These are phyloP conservation scores for Nevesoporus exiguus DNA, from an alignment of 768 basidiomycete species.

Conservation along the genomic window DNA sequence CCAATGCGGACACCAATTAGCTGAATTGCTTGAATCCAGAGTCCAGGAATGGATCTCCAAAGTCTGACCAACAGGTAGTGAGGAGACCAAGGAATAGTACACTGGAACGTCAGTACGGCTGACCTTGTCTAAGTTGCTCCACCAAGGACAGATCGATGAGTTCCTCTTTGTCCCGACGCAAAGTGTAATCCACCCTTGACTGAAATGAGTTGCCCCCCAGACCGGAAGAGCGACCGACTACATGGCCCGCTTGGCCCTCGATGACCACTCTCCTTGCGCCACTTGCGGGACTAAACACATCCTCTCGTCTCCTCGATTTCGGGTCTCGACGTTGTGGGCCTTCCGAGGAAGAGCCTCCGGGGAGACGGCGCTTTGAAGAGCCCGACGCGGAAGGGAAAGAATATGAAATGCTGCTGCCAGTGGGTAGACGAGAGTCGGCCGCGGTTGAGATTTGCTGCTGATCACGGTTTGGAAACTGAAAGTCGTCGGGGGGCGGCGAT, in stretches of 20 bases:
- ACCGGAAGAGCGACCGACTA: slow-evolving; percentile 4
- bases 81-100: slow-evolving; percentile 2
- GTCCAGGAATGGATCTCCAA: slow-evolving; percentile 55
- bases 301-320: slow-evolving; percentile 49
- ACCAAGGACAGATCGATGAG: slow-evolving; percentile 48
- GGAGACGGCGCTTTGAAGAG: slow-evolving; percentile 51
- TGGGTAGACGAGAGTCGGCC: slow-evolving; percentile 20
- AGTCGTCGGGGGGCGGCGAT: slow-evolving; percentile 36
- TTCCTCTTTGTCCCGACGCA: slow-evolving; percentile 55
- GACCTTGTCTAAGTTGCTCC: slow-evolving; percentile 55
- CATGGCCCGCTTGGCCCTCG: slow-evolving; percentile 22
- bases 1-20: slow-evolving; percentile 2
- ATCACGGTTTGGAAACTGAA: slow-evolving; percentile 30
- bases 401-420: slow-evolving; percentile 16
- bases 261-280: slow-evolving; percentile 22
- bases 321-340: slow-evolving; percentile 46
- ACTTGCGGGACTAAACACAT: slow-evolving; percentile 26
- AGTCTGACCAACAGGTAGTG: slow-evolving; percentile 34
- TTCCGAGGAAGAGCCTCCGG: slow-evolving; percentile 42
- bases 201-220: slow-evolving; percentile 20
- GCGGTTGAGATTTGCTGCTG: slow-evolving; percentile 23
- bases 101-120: slow-evolving; percentile 1
- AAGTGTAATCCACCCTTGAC: slow-evolving; percentile 35
- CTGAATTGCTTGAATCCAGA: slow-evolving; percentile 27
- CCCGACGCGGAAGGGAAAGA: slow-evolving; percentile 23